Conservation (phyloP, 2,329 filamentous ascomycete species). For the Sporothrix luriei region DNA sequence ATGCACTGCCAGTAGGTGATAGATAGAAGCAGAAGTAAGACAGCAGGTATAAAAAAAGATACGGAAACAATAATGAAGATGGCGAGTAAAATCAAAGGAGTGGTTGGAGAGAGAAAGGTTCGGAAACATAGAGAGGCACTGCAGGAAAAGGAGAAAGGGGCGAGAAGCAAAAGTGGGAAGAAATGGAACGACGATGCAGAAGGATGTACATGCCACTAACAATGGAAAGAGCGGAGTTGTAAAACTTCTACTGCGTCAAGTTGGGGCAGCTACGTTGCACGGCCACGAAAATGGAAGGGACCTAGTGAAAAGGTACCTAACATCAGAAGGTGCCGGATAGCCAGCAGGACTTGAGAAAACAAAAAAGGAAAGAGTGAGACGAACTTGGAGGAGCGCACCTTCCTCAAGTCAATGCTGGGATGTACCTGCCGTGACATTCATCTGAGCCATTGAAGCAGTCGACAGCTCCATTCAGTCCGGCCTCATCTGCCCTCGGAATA, state of each 20-base stretch:
- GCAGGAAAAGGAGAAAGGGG: background rate
- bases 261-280: background rate
- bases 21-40: background rate
- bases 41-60: background rate
- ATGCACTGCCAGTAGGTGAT: background rate
- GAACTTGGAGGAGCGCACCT: background rate
- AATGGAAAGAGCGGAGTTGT: slow-evolving; percentile 4
- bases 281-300: background rate
- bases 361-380: slow-evolving; percentile 11
- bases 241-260: background rate
- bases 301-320: background rate
- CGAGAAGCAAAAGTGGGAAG: background rate
- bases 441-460: background rate
- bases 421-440: background rate
- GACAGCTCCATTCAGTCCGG: background rate
- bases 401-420: background rate
- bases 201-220: background rate
- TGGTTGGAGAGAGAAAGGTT: background rate
- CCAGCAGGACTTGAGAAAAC: background rate
- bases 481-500: background rate
- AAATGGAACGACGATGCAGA: background rate
- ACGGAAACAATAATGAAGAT: background rate
- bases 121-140: background rate
- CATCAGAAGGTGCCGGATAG: background rate
- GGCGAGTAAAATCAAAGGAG: background rate